Evolutionary conservation across 352 stramenopile species (phyloP), one percentile per base, ranked within the genome.

Genomic region (Globisporangium emineosum): DNA sequence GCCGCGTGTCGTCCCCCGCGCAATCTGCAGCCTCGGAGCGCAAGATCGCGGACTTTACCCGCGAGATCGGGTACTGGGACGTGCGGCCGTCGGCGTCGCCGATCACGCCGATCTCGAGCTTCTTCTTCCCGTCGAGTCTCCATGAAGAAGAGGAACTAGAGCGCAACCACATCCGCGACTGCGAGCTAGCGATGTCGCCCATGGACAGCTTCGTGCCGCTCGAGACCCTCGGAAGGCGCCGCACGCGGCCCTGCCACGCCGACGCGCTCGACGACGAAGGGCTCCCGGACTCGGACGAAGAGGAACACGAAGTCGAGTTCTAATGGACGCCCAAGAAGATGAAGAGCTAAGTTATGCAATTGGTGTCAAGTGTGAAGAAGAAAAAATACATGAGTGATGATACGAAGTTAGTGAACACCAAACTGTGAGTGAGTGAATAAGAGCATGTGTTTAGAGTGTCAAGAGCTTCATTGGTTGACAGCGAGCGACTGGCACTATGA

Each of bases 31-130:
- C 43, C 19, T 52, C 56, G 10, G 66, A 76, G 52, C 75, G 75
- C 50, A 72, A 27, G 25, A 58, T 83, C 2, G 75, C 75, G 2
- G 77, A 86, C 64, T 86, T 86, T 53, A 78, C 71, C 45, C 68
- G 72, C 13, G 75, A 81, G 23, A 65, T 83, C 33, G 75, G 75
- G 25, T 66, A 72, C 25, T 86, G 77, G 77, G 77, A 86, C 55
- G 62, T 80, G 33, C 75, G 73, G 4, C 64, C 72, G 21, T 83
- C 75, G 2, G 73, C 75, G 40, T 83, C 77, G 30, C 77, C 77
- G 3, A 85, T 85, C 58, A 85, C 77, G 7, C 77, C 77, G 29
- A 65, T 69, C 35, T 79, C 73, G 49, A 78, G 64, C 67, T 77
- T 70, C 47, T 79, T 69, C 62, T 79, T 71, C 50, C 59, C 27